Base-by-base conservation (phyloP, 129 eudicot genomes). In the Scalesia atractyloides region DNA sequence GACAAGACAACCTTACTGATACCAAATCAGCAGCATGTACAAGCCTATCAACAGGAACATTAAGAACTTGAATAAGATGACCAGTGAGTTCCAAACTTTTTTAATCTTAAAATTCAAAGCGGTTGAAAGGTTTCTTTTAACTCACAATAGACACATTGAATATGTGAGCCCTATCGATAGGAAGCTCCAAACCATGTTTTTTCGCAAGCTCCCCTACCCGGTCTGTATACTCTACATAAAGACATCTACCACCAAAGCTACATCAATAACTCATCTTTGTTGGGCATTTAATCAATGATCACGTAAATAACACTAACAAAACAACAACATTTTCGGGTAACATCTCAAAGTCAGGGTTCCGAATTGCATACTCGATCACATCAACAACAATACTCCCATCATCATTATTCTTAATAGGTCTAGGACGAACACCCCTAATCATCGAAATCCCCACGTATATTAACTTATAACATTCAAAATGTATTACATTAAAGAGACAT, bases 11-110 rank as follows among this genome's bases (percentile, higher is more conserved):
- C 10, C 81, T 1, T 90, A 94, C 97, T 68, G 97, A 90, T 68
- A 88, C 98, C 14, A 97, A 90, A 82, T 94, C 98, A 66, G 96
- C 98, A 74, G 97, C 97, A 77, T 90, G 89, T 60, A 90, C 93
- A 75, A 94, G 90, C 86, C 97, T 87, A 64, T 81, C 75, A 68
- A 94, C 96, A 47, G 98, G 97, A 77, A 90, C 93, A 66, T 90
- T 90, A 65, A 94, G 92, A 53, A 97, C 97, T 97, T 94, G 89
- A 79, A 60, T n/a, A 79, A 64, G 47, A 19, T 69, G 61, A 13
- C 20, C 20, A 48, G 39, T 77, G 68, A 41, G 58, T 57, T 44
- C 30, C 51, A 54, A 51, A 37, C 56, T n/a, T 63, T n/a, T 26
- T 26, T 26, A 22, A 26, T 26, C 33, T 26, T 26, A 26, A 58